Percentiles rank a stretch among this genome's conserved stretches.
Conservation (phyloP, 805 yeast species). For the Metschnikowia shivogae region DNA sequence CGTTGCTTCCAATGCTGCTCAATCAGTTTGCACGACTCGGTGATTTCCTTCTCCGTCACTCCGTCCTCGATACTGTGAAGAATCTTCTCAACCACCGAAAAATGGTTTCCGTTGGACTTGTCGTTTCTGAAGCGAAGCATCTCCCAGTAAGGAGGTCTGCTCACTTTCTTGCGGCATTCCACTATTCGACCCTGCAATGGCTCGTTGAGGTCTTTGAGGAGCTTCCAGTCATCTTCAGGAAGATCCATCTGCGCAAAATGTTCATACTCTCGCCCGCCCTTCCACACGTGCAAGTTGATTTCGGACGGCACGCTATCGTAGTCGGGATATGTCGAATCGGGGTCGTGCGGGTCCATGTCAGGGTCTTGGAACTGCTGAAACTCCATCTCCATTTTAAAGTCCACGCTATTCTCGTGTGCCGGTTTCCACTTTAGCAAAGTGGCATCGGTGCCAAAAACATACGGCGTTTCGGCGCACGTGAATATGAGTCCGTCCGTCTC, state of each 20-base stretch:
- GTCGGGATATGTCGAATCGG: conserved; percentile 67
- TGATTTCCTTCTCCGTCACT: conserved; percentile 73
- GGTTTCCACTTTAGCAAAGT: conserved; percentile 95
- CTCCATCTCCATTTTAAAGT: conserved; percentile 65
- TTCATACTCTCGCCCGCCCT: conserved; percentile 58
- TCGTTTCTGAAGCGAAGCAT: conserved; percentile 90
- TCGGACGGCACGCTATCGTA: conserved; percentile 73
- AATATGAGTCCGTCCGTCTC: conserved; percentile 91
- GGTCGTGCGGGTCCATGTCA: conserved; percentile 61
- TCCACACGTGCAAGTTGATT: conserved; percentile 71
- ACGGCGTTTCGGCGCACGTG: conserved; percentile 87
- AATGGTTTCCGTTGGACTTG: conserved; percentile 82
- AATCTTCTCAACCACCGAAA: conserved; percentile 75
- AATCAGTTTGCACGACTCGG: conserved; percentile 53
- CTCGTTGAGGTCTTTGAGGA: conserved; percentile 61
- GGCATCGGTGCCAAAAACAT: conserved; percentile 82
- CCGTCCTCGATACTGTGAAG: conserved; percentile 82
- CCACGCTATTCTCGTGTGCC: conserved; percentile 90
- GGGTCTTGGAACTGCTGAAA: conserved; percentile 59
- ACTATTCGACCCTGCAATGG: conserved; percentile 87
- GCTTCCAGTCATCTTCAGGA: conserved; percentile 75
- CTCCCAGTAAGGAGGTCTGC: conserved; percentile 65
- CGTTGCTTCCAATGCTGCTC: conserved; percentile 61
- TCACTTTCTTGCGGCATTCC: conserved; percentile 69
- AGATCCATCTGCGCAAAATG: conserved; percentile 63